Base-by-base conservation (phyloP, 2,329 filamentous ascomycete genomes). In the Grosmannia huntii region DNA sequence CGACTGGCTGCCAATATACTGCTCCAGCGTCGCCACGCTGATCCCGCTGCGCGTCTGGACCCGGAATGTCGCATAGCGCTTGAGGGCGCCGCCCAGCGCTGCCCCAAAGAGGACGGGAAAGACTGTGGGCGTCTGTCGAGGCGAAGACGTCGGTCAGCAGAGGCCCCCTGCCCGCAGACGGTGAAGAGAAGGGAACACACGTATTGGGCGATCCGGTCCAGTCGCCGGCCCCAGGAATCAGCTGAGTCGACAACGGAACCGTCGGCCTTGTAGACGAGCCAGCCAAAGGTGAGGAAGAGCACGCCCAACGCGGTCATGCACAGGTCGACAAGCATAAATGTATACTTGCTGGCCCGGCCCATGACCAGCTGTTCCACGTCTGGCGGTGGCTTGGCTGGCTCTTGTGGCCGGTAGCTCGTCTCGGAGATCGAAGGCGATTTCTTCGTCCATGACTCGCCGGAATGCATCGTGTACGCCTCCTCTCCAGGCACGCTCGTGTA, bases 41-140 rank as follows among this genome's bases (percentile, higher is more conserved):
- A 64, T 60, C 14, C 67, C 67, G 33, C 61, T 59, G 21, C 21
- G 28, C 10, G 23, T 56, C 57, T 69, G 67, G 12, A 69, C 63
- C 31, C 62, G 65, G 62, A 62, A 69, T 2, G 61, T 61, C 0
- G 65, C 65, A 54, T 65, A 62, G 57, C 65, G 64, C 28, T 64
- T 60, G 23, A 65, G 61, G 11, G 66, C 59, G 36, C 67, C 61
- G 12, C 68, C 67, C 33, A 63, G 60, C 36, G 68, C 62, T 2
- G 65, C 63, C 2, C 66, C 66, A 48, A 69, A 70, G 4, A 66
- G 56, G 9, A 70, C 65, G 31, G 67, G 66, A 44, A 69, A 70
- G 1, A 68, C 19, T 3, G 66, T 67, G 1, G 63, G 59, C 33
- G 49, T 57, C 60, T 61, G 64, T 3, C 31, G 31, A 73, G 78